Percentiles rank a stretch among this genome's conserved stretches.
Conservation (phyloP, 2,329 filamentous ascomycete genomes). For the Fusarium protoensiforme region DNA sequence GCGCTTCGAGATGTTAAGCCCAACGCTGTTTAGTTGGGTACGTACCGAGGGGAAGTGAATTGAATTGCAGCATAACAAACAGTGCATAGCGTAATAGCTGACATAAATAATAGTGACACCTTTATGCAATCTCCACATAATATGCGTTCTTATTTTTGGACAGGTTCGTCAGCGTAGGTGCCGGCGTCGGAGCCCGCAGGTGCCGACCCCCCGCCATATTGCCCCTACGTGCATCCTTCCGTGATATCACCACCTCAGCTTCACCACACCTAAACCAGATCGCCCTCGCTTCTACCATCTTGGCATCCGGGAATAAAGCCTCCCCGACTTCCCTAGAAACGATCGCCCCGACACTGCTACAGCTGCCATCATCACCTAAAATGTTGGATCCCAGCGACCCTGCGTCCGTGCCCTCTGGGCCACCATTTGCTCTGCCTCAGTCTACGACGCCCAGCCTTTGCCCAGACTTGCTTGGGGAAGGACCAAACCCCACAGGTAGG, state of each 20-base stretch:
- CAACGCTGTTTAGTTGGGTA: neutral
- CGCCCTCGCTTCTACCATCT: neutral
- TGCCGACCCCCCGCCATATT: neutral
- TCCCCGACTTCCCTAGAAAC: neutral
- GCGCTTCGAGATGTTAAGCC: neutral
- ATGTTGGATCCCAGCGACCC: neutral
- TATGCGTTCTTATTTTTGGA: neutral
- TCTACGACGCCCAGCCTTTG: neutral
- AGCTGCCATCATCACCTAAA: neutral
- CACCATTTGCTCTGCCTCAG: neutral
- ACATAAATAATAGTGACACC: neutral
- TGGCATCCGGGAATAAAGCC: neutral
- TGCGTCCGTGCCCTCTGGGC: neutral
- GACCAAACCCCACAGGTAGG: neutral
- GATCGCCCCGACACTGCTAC: neutral
- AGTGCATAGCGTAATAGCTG: neutral
- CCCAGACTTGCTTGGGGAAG: neutral
- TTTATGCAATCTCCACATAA: neutral
- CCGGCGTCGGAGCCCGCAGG: neutral
- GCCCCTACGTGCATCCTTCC: neutral
- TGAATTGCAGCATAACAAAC: neutral
- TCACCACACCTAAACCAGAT: neutral
- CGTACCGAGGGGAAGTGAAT: neutral
- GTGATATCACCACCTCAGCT: neutral
- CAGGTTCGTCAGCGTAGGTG: neutral